Percentiles rank a stretch among this genome's conserved stretches.
phyloP scores from a whole-genome alignment of 164 flowering plant genomes.

The Kingdonia uniflora region DNA sequence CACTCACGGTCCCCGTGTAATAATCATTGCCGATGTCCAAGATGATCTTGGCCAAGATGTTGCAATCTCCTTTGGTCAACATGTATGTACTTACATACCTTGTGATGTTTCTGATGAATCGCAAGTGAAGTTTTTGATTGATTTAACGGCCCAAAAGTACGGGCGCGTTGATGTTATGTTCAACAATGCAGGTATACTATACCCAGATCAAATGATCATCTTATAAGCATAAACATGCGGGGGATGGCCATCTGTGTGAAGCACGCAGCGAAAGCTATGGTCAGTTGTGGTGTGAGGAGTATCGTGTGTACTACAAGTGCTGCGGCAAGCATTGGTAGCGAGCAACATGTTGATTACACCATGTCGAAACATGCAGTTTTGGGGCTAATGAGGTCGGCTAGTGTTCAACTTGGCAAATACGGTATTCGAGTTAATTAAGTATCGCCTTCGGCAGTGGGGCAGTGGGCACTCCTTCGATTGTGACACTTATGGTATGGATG shows the following conservation, averaged over 20 bases:
- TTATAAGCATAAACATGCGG: slow-evolving; percentile 24
- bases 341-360: slow-evolving; percentile 15
- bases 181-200: slow-evolving; percentile 12
- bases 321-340: slow-evolving; percentile 13
- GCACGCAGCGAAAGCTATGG: slow-evolving; percentile 37
- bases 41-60: slow-evolving; percentile 15
- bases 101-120: slow-evolving; percentile 25
- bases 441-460: slow-evolving; percentile 32
- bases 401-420: slow-evolving; percentile 27
- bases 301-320: slow-evolving; percentile 21
- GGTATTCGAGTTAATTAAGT: slow-evolving; percentile 47
- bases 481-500: not conserved
- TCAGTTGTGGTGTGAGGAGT: too few relatives aligned
- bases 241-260: slow-evolving; percentile 41
- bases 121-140: slow-evolving; percentile 13
- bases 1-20: slow-evolving; percentile 11
- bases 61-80: slow-evolving; percentile 9
- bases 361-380: slow-evolving; percentile 49
- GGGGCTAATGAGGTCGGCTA: slow-evolving; percentile 34
- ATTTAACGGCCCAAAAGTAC: slow-evolving; percentile 6
- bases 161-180: slow-evolving; percentile 21
- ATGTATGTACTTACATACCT: slow-evolving; percentile 10
- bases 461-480: slow-evolving; percentile 27
- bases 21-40: slow-evolving; percentile 21
- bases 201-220: slow-evolving; percentile 17